These are phyloP conservation scores for Eimeria necatrix DNA, from an alignment of 169 alveolate species.

Conservation along the genomic window DNA sequence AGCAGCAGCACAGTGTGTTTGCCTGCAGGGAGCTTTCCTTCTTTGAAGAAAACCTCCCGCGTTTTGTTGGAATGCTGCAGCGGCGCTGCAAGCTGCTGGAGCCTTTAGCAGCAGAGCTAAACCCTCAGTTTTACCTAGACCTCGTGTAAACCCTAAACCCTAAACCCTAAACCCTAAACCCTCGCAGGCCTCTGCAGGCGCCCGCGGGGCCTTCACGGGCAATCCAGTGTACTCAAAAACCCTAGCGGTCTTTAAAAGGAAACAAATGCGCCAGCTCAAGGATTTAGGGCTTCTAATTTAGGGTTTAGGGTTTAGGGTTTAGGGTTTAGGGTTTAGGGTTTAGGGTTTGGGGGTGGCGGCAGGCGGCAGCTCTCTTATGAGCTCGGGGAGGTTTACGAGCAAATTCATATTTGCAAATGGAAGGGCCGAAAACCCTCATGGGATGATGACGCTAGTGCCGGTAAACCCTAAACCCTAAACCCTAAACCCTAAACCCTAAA, in stretches of 20 bases:
- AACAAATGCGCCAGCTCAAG: too few species aligned
- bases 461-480: constrained; percentile 12
- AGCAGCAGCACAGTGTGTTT: not conserved
- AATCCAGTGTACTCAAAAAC: too few species aligned
- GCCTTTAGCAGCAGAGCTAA: not conserved
- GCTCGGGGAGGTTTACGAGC: constrained; percentile 19
- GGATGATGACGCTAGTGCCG: not conserved
- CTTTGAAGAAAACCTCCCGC: not conserved
- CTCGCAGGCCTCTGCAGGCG: not conserved
- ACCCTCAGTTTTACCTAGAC: constrained; percentile 20
- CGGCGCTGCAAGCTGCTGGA: not conserved
- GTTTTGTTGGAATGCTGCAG: not conserved
- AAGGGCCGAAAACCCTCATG: not conserved
- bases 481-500: constrained; percentile 21
- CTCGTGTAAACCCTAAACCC: constrained; percentile 65
- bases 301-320: not conserved
- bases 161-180: constrained; percentile 60
- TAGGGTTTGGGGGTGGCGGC: constrained; percentile 24
- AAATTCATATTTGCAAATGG: constrained; percentile 12
- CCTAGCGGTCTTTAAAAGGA: too few species aligned
- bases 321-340: constrained; percentile 47
- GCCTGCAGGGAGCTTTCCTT: not conserved
- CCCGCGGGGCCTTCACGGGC: too few species aligned
- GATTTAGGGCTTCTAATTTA: not conserved
- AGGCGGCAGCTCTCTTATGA: constrained; percentile 17